Evolutionary conservation across 371 early-diverging fungal species (phyloP).

Genomic region (Rhizopus sp.): DNA sequence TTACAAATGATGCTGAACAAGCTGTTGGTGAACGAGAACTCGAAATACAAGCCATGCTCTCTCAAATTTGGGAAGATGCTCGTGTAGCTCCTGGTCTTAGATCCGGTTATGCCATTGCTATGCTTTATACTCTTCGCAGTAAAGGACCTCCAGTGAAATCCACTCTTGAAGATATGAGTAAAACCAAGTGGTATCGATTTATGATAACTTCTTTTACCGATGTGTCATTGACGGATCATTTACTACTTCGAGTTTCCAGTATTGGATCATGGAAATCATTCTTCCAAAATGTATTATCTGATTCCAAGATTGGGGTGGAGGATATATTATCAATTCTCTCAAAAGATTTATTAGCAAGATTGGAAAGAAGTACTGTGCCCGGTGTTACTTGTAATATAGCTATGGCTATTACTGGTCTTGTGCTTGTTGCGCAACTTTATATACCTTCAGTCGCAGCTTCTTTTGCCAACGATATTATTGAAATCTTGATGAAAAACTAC

Average conservation of each 20-base stretch:
- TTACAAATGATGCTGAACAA: no score
- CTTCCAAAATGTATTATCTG: slow-evolving; percentile 34
- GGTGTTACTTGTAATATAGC: slow-evolving; percentile 56
- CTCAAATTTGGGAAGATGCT: slow-evolving; percentile 49
- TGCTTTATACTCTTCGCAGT: slow-evolving; percentile 28
- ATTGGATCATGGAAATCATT: slow-evolving; percentile 51
- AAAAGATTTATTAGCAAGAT: slow-evolving; percentile 44
- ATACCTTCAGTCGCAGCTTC: slow-evolving; percentile 34
- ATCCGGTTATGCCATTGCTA: slow-evolving; percentile 54
- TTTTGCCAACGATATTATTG: slow-evolving; percentile 32
- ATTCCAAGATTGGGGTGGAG: slow-evolving; percentile 26
- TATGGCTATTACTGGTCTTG: slow-evolving; percentile 52
- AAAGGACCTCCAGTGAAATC: slow-evolving; percentile 6
- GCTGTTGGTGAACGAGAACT: slow-evolving; percentile 39
- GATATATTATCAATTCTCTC: slow-evolving; percentile 28
- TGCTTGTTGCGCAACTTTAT: no score
- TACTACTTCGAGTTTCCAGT: slow-evolving; percentile 52
- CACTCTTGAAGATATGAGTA: slow-evolving; percentile 24
- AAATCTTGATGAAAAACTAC: slow-evolving; percentile 31
- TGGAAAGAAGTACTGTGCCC: slow-evolving; percentile 58
- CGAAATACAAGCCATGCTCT: slow-evolving; percentile 16
- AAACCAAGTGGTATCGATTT: slow-evolving; percentile 51
- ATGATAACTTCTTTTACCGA: slow-evolving; percentile 58
- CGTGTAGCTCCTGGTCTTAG: slow-evolving; percentile 57
- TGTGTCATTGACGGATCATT: slow-evolving; percentile 55